These are phyloP conservation scores for Haplosporangium sp. DNA, from an alignment of 371 early-diverging fungal genomes.

Conservation along the genomic window DNA sequence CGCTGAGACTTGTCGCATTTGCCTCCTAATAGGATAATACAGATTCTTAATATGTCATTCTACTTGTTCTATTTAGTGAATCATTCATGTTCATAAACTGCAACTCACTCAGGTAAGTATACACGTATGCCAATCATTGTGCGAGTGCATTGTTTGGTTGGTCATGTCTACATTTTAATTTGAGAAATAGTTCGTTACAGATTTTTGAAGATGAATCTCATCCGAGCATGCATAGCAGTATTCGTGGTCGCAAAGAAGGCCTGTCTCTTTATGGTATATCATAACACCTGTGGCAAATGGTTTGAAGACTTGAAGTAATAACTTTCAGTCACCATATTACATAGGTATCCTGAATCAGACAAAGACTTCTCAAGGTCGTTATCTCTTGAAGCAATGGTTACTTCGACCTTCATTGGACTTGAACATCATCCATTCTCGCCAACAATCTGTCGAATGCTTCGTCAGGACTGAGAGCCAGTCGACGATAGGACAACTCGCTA, in stretches of 20 bases:
- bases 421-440: conserved; percentile 62
- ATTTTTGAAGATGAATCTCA: conserved; percentile 78
- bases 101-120: conserved; percentile 64
- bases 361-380: conserved; percentile 66
- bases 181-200: conserved; percentile 67
- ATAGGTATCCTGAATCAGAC: conserved; percentile 74
- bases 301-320: background rate
- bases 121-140: background rate
- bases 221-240: conserved; percentile 70
- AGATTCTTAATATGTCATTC: background rate
- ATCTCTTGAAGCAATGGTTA: conserved; percentile 74
- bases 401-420: conserved; percentile 68
- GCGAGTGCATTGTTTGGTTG: background rate
- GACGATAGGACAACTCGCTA: conserved; percentile 54
- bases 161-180: background rate
- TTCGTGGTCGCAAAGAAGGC: conserved; percentile 68
- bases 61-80: conserved; percentile 29
- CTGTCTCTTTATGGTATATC: conserved; percentile 74
- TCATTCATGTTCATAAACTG: conserved; percentile 66
- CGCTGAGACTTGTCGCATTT: background rate
- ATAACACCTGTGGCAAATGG: no score
- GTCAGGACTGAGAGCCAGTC: conserved; percentile 50
- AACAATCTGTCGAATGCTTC: conserved; percentile 67
- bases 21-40: no score
- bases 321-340: background rate